A percentile compares a stretch with the other conserved stretches of the same genome.
Conservation (phyloP, 192 early-diverging fungal genomes). For the Coemansia sp. region DNA sequence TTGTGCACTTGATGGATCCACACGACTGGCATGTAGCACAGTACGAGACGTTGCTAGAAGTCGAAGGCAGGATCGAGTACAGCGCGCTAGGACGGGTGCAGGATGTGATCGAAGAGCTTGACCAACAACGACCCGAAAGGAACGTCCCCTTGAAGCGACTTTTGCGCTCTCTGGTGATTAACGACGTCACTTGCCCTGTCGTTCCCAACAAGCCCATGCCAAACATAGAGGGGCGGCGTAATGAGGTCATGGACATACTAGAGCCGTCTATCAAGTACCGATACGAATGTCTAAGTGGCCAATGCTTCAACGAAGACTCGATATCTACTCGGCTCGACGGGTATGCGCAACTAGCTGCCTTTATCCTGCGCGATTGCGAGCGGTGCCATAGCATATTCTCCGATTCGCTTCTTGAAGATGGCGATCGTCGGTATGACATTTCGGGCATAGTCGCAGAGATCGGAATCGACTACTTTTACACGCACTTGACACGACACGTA, state of each 20-base stretch:
- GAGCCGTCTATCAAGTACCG: slow-evolving; percentile 45
- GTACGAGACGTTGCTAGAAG: slow-evolving; percentile 38
- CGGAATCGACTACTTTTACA: slow-evolving; percentile 47
- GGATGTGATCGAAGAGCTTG: slow-evolving; percentile 45
- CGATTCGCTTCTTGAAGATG: slow-evolving; percentile 39
- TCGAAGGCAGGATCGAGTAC: slow-evolving; percentile 45
- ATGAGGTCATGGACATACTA: slow-evolving; percentile 26
- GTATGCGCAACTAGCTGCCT: slow-evolving; percentile 38
- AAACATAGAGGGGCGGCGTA: slow-evolving; percentile 36
- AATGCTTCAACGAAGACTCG: slow-evolving; percentile 45
- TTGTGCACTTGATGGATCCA: slow-evolving; percentile 52
- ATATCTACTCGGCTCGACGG: slow-evolving; percentile 29
- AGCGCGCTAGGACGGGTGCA: slow-evolving; percentile 31
- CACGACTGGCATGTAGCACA: slow-evolving; percentile 49
- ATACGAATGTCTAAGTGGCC: slow-evolving; percentile 39
- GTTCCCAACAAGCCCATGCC: slow-evolving; percentile 50
- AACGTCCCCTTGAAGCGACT: slow-evolving; percentile 19
- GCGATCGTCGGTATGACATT: slow-evolving; percentile 56
- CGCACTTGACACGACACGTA: slow-evolving; percentile 32
- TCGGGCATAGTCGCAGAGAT: slow-evolving; percentile 47
- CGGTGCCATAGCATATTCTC: slow-evolving; percentile 39
- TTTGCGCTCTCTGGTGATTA: slow-evolving; percentile 37
- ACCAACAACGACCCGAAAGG: slow-evolving; percentile 25
- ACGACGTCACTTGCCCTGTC: slow-evolving; percentile 42
- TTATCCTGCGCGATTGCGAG: slow-evolving; percentile 42